Evolutionary conservation across 1,284 basidiomycete species (phyloP).

Genomic region (Ustilago crameri): DNA sequence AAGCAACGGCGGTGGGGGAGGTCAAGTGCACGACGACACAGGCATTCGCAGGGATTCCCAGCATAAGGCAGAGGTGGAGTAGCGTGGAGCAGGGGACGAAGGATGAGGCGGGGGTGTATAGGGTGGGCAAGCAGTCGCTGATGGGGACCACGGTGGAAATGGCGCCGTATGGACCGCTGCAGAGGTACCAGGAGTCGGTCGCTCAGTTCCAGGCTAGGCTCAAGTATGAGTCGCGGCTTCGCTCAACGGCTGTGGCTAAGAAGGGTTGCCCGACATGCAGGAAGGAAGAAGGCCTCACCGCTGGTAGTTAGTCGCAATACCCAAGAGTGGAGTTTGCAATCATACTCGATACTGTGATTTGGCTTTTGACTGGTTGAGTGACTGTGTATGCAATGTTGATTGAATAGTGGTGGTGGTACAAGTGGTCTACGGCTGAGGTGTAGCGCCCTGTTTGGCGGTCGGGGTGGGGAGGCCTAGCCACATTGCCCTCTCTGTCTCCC

Average conservation of each 20-base stretch:
- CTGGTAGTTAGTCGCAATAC: not conserved
- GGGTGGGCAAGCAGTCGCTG: conserved; percentile 6
- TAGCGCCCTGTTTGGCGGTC: conserved; percentile 12
- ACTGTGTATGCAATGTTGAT: not conserved
- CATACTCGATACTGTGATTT: not conserved
- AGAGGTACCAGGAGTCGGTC: conserved; percentile 20
- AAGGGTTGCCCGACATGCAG: conserved; percentile 41
- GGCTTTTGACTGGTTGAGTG: not conserved
- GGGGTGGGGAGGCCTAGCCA: conserved; percentile 46
- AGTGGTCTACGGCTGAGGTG: not conserved
- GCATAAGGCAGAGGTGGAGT: conserved; percentile 29
- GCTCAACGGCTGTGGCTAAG: conserved; percentile 27
- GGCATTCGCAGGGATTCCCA: conserved; percentile 26
- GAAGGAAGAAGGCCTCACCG: conserved; percentile 21
- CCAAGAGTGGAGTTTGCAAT: no score
- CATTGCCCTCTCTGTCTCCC: conserved; percentile 51
- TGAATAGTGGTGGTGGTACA: not conserved
- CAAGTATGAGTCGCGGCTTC: conserved; percentile 42
- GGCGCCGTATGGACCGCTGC: conserved; percentile 35
- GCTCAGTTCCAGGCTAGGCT: conserved; percentile 30
- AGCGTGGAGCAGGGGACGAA: conserved; percentile 9
- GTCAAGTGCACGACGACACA: conserved; percentile 34
- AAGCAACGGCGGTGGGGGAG: not conserved
- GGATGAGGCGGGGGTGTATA: not conserved
- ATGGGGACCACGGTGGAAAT: conserved; percentile 11